phyloP scores from a whole-genome alignment of 345 rosid genomes.

The Trapa incisa region DNA sequence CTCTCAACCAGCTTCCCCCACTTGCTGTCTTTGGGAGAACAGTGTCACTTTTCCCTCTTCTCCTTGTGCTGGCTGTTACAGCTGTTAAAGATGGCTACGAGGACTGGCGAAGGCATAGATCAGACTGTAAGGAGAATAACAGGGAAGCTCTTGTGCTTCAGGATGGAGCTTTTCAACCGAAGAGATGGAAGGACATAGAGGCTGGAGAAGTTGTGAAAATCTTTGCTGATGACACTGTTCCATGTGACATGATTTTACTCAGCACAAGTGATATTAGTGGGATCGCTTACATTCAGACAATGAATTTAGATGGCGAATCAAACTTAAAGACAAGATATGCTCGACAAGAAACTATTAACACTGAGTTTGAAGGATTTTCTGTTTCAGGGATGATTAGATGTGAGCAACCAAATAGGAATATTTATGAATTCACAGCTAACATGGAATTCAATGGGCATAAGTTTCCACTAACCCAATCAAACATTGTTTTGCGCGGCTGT shows the following conservation, averaged over 20 bases:
- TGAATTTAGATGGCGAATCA: slow-evolving; percentile 77
- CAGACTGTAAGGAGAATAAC: slow-evolving; percentile 64
- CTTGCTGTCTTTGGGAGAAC: slow-evolving; percentile 76
- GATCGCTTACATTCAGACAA: slow-evolving; percentile 65
- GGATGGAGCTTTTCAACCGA: slow-evolving; percentile 28
- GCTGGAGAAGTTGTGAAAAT: slow-evolving; percentile 65
- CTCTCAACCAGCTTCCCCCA: slow-evolving; percentile 75
- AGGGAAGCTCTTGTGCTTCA: slow-evolving; percentile 49
- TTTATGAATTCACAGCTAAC: slow-evolving; percentile 66
- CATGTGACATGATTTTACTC: slow-evolving; percentile 65
- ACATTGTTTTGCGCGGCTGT: slow-evolving; percentile 67
- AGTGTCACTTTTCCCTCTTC: slow-evolving; percentile 64
- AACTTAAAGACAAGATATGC: slow-evolving; percentile 74
- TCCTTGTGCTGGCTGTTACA: slow-evolving; percentile 64
- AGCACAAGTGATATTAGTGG: slow-evolving; percentile 65
- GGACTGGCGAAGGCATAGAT: slow-evolving; percentile 79
- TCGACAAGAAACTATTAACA: slow-evolving; percentile 46
- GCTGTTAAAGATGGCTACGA: slow-evolving; percentile 76
- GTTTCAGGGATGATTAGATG: slow-evolving; percentile 49
- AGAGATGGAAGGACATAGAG: slow-evolving; percentile 52
- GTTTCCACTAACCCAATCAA: slow-evolving; percentile 56
- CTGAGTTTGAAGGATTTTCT: slow-evolving; percentile 23
- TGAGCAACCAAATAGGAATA: slow-evolving; percentile 69
- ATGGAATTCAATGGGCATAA: slow-evolving; percentile 53
- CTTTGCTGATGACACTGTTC: slow-evolving; percentile 43